Percentiles rank a stretch among this genome's conserved stretches.
Evolutionary conservation across 2,329 filamentous ascomycete genomes (phyloP).

Genomic region (Lecanicillium sp.): DNA sequence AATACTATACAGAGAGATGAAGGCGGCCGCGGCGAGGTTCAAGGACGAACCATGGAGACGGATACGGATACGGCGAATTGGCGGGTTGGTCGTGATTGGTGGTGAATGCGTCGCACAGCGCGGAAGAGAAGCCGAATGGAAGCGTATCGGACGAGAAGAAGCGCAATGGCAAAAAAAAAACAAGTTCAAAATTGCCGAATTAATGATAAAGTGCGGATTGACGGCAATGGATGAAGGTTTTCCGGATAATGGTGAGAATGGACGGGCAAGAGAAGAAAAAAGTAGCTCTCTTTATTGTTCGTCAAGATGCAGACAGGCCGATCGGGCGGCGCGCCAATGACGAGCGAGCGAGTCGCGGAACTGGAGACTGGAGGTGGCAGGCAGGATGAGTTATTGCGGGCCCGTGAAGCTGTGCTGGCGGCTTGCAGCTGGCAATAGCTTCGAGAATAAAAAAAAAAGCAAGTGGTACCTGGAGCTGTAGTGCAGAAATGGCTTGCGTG

Average conservation of each 20-base stretch:
- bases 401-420: neutral
- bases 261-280: too few species aligned
- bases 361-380: neutral
- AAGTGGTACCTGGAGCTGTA: neutral
- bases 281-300: too few species aligned
- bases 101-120: neutral
- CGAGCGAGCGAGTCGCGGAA: slow-evolving; percentile 7
- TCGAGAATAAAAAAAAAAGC: neutral
- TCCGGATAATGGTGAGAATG: too few species aligned
- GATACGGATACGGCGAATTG: neutral
- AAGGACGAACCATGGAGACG: neutral
- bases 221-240: too few species aligned
- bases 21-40: neutral
- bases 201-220: too few species aligned
- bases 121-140: neutral
- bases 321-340: slow-evolving; percentile 10
- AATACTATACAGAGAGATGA: neutral
- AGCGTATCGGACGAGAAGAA: neutral
- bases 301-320: too few species aligned
- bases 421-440: neutral
- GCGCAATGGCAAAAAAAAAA: neutral
- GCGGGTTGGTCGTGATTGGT: neutral
- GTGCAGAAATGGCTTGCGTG: neutral
- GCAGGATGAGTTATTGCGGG: neutral
- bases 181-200: too few species aligned